Percentiles rank a stretch among this genome's conserved stretches.
These are phyloP conservation scores for Hortaea werneckii DNA, from an alignment of 2,329 filamentous ascomycete genomes.

Conservation along the genomic window DNA sequence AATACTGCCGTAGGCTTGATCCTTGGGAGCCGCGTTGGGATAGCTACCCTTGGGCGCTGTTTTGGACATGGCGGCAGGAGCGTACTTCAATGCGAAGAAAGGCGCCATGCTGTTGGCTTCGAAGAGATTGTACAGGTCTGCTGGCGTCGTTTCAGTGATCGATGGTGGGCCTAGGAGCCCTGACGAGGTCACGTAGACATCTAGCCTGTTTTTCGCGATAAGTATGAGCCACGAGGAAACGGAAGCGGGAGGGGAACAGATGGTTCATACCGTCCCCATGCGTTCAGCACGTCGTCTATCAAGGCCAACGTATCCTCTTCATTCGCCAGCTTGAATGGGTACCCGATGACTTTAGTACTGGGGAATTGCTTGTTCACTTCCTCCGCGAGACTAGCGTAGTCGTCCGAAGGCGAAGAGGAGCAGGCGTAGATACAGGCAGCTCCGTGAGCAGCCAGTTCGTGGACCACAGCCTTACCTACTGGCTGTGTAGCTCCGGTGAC, in stretches of 20 bases:
- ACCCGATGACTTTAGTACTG: constrained; percentile 53
- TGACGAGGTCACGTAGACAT: constrained; percentile 51
- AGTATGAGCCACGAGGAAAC: too few relatives aligned
- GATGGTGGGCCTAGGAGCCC: constrained; percentile 48
- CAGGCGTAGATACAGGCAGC: constrained; percentile 55
- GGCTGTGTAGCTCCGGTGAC: constrained; percentile 53
- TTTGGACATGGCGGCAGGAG: constrained; percentile 54
- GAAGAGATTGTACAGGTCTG: constrained; percentile 47
- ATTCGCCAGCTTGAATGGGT: constrained; percentile 48
- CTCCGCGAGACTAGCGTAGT: constrained; percentile 33
- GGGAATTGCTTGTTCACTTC: constrained; percentile 34
- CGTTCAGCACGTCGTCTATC: constrained; percentile 54
- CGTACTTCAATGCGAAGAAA: constrained; percentile 56
- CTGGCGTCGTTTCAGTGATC: constrained; percentile 46
- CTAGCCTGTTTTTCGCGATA: constrained; percentile 31
- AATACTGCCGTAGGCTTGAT: constrained; percentile 50
- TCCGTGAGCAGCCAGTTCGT: constrained; percentile 53
- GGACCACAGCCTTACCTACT: constrained; percentile 49
- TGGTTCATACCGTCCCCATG: constrained; percentile 37
- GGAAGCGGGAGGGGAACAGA: too few relatives aligned
- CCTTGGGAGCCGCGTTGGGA: constrained; percentile 51
- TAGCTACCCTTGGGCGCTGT: constrained; percentile 43
- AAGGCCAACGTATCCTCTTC: constrained; percentile 51
- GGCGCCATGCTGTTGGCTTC: constrained; percentile 52
- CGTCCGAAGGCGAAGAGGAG: constrained; percentile 32